Evolutionary conservation across 257 asterid genomes (phyloP).

Genomic region (Fraxinus americana): DNA sequence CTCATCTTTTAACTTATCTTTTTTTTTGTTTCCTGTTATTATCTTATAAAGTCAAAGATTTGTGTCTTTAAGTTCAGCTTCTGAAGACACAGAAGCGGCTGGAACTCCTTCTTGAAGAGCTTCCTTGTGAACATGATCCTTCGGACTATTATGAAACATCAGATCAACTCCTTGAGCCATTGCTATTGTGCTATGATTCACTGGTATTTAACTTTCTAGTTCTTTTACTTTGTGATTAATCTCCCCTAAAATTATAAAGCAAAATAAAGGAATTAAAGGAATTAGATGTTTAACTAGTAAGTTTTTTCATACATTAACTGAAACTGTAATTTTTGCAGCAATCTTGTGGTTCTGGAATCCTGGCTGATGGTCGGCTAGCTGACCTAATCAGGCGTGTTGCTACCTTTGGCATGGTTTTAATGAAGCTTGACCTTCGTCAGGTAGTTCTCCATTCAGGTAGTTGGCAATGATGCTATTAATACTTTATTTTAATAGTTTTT

Average conservation of each 20-base stretch:
- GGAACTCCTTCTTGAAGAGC: constrained; percentile 92
- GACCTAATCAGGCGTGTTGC: constrained; percentile 92
- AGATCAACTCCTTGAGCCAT: constrained; percentile 84
- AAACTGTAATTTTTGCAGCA: constrained; percentile 47
- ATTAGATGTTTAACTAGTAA: too few relatives aligned
- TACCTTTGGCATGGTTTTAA: constrained; percentile 86
- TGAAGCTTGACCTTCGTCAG: constrained; percentile 99
- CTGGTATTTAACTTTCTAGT: constrained; percentile 53
- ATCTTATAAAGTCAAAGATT: constrained; percentile 15
- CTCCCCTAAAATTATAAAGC: too few relatives aligned
- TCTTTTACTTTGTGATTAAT: neutral
- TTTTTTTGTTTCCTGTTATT: constrained; percentile 21
- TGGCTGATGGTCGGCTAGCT: constrained; percentile 91
- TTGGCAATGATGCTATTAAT: neutral
- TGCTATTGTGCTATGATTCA: constrained; percentile 82
- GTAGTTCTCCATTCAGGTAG: constrained; percentile 27
- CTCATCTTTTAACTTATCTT: neutral
- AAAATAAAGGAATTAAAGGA: too few relatives aligned
- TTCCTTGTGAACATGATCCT: constrained; percentile 82
- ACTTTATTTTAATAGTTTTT: constrained; percentile 20
- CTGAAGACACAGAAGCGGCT: constrained; percentile 75
- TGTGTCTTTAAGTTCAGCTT: constrained; percentile 54
- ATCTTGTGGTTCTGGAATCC: constrained; percentile 84
- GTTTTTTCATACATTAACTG: too few relatives aligned
- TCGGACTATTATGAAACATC: constrained; percentile 88